Percentiles rank a stretch among this genome's conserved stretches.
Conservation (phyloP, 768 basidiomycete species). For the Cystobasidium tubakii region DNA sequence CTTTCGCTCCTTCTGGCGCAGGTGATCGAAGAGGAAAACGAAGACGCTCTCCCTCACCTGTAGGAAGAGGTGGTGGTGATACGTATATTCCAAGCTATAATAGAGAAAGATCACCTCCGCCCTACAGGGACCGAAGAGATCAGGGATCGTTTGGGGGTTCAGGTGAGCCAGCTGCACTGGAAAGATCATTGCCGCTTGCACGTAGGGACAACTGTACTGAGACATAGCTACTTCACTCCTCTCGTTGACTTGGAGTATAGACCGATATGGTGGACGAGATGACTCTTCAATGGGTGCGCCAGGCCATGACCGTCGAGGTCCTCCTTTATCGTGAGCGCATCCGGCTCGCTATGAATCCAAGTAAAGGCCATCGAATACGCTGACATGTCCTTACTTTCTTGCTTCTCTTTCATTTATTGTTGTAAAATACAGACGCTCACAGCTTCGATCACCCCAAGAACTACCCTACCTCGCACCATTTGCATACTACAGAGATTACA, state of each 20-base stretch:
- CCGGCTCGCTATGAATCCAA: not conserved
- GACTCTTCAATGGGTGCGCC: not conserved
- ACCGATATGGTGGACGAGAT: conserved; percentile 30
- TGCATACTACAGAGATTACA: conserved; percentile 43
- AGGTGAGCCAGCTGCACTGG: conserved; percentile 1
- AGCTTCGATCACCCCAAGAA: conserved; percentile 35
- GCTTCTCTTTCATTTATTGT: not conserved
- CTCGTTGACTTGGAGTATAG: not conserved
- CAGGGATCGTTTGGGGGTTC: not conserved
- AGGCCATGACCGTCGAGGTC: conserved; percentile 12
- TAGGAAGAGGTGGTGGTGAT: conserved; percentile 8
- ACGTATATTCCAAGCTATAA: conserved; percentile 27
- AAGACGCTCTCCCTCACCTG: conserved; percentile 22
- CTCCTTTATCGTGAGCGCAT: not conserved
- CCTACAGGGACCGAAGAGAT: conserved; percentile 19
- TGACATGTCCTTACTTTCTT: not conserved
- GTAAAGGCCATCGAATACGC: not conserved
- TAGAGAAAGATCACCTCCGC: conserved; percentile 18
- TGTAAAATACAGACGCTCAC: conserved; percentile 14
- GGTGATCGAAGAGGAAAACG: conserved; percentile 32
- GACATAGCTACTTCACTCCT: not conserved
- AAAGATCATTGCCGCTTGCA: not conserved
- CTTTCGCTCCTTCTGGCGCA: not conserved
- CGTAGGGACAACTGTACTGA: not conserved
- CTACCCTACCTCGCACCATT: conserved; percentile 38